Base-by-base conservation (phyloP, 805 yeast genomes). In the Komagataella mondaviorum region DNA sequence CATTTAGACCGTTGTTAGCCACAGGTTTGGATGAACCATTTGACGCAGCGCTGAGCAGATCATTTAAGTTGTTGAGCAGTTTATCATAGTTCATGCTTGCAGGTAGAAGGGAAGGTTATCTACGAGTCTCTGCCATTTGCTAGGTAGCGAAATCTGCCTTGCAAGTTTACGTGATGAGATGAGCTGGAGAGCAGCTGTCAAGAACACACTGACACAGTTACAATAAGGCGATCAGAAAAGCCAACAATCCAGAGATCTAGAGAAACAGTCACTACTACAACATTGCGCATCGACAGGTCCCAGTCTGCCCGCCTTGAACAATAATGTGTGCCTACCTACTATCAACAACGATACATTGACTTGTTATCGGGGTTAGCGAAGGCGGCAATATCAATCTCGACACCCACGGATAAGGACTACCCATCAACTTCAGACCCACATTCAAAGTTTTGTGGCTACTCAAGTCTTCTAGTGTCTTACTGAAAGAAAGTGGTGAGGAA, bases 371-470 rank as follows among this genome's bases (percentile, higher is more conserved):
- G 39, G 39, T 30, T 30, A 30, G 39, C 39, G 39, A 30, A 30
- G 39, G 39, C 39, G 39, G 39, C 39, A 10, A 3, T 8, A 30
- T 30, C 39, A 30, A 30, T 30, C 39, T 30, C 39, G 39, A 30
- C 39, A 30, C 39, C 39, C 39, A 14, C 14, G 39, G 39, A 10
- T 30, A 30, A 30, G 39, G 14, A 30, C 39, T 30, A 30, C 46
- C 50, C 55, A 48, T 24, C 44, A 48, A 50, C 51, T 54, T 57
- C 54, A 49, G 60, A 56, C 10, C 17, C 24, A 44, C 44, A 23
- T 20, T n/a, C 39, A 20, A 30, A 36, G 50, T 43, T 36, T 39
- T 43, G 44, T 47, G 44, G 44, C 18, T 22, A 47, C 48, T 46
- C 43, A 47, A 49, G 16, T 24, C 44, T 39, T 22, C 23, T 24